Percentiles rank a stretch among this genome's conserved stretches.
Evolutionary conservation across 495 filamentous ascomycete genomes (phyloP).

Genomic region (Penicillium riverlandense): DNA sequence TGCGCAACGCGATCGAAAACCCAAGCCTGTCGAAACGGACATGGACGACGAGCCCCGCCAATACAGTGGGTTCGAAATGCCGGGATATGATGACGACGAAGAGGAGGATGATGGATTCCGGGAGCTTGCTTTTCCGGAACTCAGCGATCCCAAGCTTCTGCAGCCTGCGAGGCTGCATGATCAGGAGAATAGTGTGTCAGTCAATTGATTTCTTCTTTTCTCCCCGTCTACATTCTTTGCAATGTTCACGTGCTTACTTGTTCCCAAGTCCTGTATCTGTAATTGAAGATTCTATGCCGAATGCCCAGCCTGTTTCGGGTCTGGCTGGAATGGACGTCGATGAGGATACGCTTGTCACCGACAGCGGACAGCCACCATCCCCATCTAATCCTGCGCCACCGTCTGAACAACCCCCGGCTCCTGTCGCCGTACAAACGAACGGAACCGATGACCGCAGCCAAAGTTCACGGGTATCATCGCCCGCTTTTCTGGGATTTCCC

Average conservation of each 20-base stretch:
- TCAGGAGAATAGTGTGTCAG: conserved; percentile 34
- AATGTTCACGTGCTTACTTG: conserved; percentile 25
- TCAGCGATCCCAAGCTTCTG: conserved; percentile 58
- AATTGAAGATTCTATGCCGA: conserved; percentile 20
- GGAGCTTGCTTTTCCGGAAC: conserved; percentile 45
- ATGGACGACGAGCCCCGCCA: conserved; percentile 48
- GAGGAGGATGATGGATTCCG: conserved; percentile 48
- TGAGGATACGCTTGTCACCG: conserved; percentile 17
- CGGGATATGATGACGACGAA: conserved; percentile 47
- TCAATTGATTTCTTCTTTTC: conserved; percentile 22
- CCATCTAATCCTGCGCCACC: too few relatives aligned
- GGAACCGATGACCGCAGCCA: conserved; percentile 8
- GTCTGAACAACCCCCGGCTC: too few relatives aligned
- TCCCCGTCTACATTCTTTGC: not conserved
- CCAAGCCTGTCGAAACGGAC: conserved; percentile 35
- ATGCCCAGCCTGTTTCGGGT: conserved; percentile 2
- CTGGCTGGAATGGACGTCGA: conserved; percentile 17
- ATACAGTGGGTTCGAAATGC: conserved; percentile 63
- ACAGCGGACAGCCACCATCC: conserved; percentile 5
- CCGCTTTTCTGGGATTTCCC: conserved; percentile 18
- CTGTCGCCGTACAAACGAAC: not conserved
- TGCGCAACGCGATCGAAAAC: conserved; percentile 58
- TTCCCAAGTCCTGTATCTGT: conserved; percentile 23
- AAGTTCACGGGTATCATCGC: conserved; percentile 12
- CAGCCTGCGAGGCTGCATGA: conserved; percentile 13